Conservation (phyloP, 768 basidiomycete species). For the Dentipellis fragilis region DNA sequence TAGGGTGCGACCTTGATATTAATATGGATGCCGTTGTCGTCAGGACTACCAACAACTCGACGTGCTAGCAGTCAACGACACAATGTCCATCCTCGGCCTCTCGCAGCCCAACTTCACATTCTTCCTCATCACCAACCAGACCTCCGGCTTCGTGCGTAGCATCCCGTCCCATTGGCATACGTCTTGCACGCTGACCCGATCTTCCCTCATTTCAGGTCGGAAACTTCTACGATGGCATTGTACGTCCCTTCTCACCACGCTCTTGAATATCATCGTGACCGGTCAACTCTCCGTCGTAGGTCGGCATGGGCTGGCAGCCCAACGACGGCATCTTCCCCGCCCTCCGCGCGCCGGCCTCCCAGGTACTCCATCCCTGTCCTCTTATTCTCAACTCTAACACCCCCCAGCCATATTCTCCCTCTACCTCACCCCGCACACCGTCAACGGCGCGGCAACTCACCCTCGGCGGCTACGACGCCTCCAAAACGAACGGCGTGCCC, state of each 20-base stretch:
- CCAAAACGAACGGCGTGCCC: slow-evolving; percentile 46
- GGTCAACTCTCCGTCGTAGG: neutral
- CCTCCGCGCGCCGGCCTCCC: slow-evolving; percentile 23
- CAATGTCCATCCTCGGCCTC: slow-evolving; percentile 39
- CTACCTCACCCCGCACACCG: slow-evolving; percentile 32
- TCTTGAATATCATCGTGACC: no score
- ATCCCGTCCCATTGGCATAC: neutral
- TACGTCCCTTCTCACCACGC: neutral
- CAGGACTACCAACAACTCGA: slow-evolving; percentile 36
- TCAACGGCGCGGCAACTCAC: slow-evolving; percentile 44
- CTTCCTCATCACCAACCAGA: slow-evolving; percentile 45
- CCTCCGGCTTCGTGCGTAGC: slow-evolving; percentile 31
- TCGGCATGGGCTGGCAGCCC: neutral
- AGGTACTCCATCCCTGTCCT: no score
- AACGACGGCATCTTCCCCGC: neutral
- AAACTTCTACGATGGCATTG: neutral
- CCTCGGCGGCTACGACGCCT: slow-evolving; percentile 40
- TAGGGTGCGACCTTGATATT: neutral
- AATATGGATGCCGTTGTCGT: slow-evolving; percentile 9
- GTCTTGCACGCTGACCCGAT: neutral
- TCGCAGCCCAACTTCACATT: slow-evolving; percentile 27
- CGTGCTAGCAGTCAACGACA: slow-evolving; percentile 35
- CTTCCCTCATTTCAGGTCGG: neutral
- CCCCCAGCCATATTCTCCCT: slow-evolving; percentile 22
- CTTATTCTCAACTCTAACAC: slow-evolving; percentile 25